phyloP scores from a whole-genome alignment of 768 basidiomycete species.

The Collybiopsis luxurians region DNA sequence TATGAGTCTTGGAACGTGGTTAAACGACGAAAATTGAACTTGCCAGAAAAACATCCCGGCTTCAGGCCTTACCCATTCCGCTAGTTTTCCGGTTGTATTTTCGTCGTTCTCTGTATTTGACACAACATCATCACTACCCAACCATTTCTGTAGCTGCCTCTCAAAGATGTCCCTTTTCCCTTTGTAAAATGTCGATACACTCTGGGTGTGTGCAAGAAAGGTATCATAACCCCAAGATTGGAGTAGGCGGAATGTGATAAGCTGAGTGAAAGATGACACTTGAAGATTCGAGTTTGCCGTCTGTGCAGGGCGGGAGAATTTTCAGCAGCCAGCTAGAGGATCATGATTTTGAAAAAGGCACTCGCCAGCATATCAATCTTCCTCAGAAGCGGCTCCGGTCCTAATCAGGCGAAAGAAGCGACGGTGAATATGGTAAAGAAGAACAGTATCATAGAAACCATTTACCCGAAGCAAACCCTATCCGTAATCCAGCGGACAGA shows the following conservation, averaged over 20 bases:
- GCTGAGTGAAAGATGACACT: constrained; percentile 62
- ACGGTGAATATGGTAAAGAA: too few species aligned
- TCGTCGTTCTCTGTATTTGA: not conserved
- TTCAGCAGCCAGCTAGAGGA: too few species aligned
- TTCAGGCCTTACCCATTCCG: constrained; percentile 67
- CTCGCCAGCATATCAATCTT: constrained; percentile 71
- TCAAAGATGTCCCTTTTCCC: constrained; percentile 78
- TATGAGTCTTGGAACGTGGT: not conserved
- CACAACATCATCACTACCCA: constrained; percentile 39
- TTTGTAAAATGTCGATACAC: constrained; percentile 70
- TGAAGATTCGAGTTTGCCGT: constrained; percentile 69
- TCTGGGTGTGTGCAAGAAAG: constrained; percentile 64
- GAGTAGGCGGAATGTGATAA: constrained; percentile 55
- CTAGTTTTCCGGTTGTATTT: constrained; percentile 41
- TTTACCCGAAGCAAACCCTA: constrained; percentile 83
- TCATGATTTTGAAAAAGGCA: too few species aligned
- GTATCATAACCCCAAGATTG: constrained; percentile 74
- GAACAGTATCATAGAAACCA: too few species aligned
- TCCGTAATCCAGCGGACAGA: constrained; percentile 71
- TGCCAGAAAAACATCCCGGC: constrained; percentile 92
- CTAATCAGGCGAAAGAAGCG: too few species aligned
- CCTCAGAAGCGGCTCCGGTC: constrained; percentile 63
- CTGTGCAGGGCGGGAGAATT: too few species aligned
- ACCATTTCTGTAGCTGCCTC: constrained; percentile 66
- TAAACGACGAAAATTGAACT: constrained; percentile 25